Conservation (phyloP, 305 asterid species). For the Euphrasia arctica region DNA sequence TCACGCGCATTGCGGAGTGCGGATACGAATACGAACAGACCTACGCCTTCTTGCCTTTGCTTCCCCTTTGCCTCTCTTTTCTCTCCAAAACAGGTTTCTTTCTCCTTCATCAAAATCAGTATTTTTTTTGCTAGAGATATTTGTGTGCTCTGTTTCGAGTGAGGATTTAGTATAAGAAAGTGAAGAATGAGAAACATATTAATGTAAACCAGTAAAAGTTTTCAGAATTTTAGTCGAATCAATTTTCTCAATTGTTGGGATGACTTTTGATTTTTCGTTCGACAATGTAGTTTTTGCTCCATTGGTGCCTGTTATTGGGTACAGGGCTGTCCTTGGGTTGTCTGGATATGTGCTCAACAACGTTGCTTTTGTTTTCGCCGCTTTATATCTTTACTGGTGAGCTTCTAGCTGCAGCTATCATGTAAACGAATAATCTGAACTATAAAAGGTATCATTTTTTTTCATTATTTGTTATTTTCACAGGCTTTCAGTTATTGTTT, state of each 20-base stretch:
- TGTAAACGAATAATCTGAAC: background rate
- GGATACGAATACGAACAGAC: constrained; percentile 95
- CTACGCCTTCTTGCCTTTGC: constrained; percentile 89
- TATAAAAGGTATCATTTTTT: no score
- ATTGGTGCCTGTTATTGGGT: constrained; percentile 75
- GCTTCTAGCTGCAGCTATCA: constrained; percentile 17
- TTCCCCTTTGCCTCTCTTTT: constrained; percentile 66
- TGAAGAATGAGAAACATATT: no score
- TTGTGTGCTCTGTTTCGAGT: background rate
- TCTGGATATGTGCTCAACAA: constrained; percentile 83
- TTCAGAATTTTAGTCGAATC: background rate
- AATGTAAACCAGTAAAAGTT: no score
- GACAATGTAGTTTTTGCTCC: constrained; percentile 73
- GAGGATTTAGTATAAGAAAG: constrained; percentile 3
- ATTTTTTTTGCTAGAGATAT: background rate
- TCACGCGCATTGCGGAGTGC: constrained; percentile 76
- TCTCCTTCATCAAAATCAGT: background rate
- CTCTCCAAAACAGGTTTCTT: constrained; percentile 60
- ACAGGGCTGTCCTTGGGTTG: constrained; percentile 81
- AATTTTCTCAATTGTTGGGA: background rate
- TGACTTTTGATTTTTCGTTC: constrained; percentile 21
- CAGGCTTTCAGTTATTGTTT: constrained; percentile 74
- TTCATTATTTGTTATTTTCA: constrained; percentile 2
- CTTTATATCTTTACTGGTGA: constrained; percentile 74
- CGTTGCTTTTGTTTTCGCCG: constrained; percentile 64